phyloP scores from a whole-genome alignment of 495 filamentous ascomycete genomes.

The Cetradonia linearis region DNA sequence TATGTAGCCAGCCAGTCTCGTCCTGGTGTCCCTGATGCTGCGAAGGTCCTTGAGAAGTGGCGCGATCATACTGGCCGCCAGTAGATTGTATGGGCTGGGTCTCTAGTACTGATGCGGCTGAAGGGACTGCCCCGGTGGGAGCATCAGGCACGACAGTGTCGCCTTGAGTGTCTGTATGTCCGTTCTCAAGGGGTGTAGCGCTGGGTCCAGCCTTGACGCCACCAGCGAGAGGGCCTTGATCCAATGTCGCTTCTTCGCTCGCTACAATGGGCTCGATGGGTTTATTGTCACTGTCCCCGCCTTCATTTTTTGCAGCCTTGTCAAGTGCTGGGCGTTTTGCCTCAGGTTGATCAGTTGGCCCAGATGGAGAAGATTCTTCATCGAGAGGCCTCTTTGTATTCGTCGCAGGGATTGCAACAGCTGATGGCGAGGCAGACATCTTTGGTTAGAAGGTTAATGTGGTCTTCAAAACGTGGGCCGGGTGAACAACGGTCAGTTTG shows the following conservation, averaged over 20 bases:
- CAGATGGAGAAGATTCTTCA: constrained; percentile 89
- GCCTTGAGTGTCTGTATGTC: constrained; percentile 41
- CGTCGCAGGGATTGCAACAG: constrained; percentile 42
- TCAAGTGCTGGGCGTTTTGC: constrained; percentile 94
- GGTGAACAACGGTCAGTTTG: constrained; percentile 21
- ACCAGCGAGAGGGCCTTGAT: constrained; percentile 25
- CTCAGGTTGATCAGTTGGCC: constrained; percentile 82
- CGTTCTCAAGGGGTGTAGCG: constrained; percentile 36
- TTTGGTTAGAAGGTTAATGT: constrained; percentile 25
- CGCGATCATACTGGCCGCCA: constrained; percentile 44
- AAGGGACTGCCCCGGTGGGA: constrained; percentile 39
- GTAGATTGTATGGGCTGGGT: constrained; percentile 61
- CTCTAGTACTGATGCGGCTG: constrained; percentile 30
- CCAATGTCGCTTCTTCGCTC: constrained; percentile 29
- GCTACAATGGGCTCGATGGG: constrained; percentile 32
- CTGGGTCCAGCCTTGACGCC: constrained; percentile 42
- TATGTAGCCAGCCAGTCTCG: constrained; percentile 92
- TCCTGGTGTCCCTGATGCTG: constrained; percentile 53
- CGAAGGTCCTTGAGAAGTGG: constrained; percentile 38
- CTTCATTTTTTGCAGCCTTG: constrained; percentile 63
- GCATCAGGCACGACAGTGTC: constrained; percentile 71
- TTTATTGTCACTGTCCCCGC: constrained; percentile 34
- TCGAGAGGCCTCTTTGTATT: constrained; percentile 90
- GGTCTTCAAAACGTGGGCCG: constrained; percentile 14
- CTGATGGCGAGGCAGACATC: constrained; percentile 53